Conservation (phyloP, 2,329 filamentous ascomycete genomes). For the Pyrenophora tritici-repentis region DNA sequence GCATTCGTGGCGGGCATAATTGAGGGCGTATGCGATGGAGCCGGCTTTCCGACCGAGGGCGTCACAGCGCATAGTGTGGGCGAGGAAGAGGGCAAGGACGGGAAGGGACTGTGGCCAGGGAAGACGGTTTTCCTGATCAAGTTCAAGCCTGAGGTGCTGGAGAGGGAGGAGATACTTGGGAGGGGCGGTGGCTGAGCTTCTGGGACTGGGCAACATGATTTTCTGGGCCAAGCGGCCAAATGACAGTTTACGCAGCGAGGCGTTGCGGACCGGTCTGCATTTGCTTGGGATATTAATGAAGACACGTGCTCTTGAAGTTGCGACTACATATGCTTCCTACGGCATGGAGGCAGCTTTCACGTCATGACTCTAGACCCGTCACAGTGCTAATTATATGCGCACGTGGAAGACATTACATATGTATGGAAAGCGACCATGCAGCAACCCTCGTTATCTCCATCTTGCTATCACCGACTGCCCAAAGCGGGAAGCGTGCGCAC, state of each 20-base stretch:
- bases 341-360: too few species aligned
- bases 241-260: conserved; percentile 22
- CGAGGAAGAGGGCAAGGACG: conserved; percentile 58
- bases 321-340: too few species aligned
- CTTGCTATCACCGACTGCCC: conserved; percentile 5
- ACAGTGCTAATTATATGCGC: background rate
- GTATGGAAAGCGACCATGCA: too few species aligned
- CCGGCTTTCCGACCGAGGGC: conserved; percentile 78
- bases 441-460: background rate
- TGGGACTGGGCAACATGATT: background rate
- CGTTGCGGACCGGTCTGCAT: conserved; percentile 10
- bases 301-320: background rate
- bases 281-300: background rate
- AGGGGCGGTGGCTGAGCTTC: conserved; percentile 54
- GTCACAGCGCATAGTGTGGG: conserved; percentile 82
- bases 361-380: too few species aligned
- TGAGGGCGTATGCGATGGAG: conserved; percentile 93
- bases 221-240: background rate
- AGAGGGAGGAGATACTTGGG: conserved; percentile 82
- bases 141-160: conserved; percentile 88
- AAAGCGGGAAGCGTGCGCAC: conserved; percentile 13
- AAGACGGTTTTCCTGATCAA: conserved; percentile 95
- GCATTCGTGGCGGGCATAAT: conserved; percentile 94
- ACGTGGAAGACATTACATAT: too few species aligned
- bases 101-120: conserved; percentile 77